Base-by-base conservation (phyloP, 2,329 filamentous ascomycete species). In the Phaeosphaeria sp. region DNA sequence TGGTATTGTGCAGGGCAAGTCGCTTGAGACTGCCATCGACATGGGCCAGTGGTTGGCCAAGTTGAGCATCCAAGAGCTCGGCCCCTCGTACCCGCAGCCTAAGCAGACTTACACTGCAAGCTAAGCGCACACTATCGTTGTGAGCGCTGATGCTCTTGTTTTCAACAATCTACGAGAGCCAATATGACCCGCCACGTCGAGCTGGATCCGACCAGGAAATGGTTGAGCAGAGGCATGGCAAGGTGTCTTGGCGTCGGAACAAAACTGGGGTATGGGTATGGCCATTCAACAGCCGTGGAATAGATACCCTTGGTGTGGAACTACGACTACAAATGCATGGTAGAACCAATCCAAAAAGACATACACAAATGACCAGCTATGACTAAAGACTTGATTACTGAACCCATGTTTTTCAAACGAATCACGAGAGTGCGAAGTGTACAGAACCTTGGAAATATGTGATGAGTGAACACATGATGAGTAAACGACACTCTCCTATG, bases 21-120 rank as follows among this genome's bases (percentile, higher is more conserved):
- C 87, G 54, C 84, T 99, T 50, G 89, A 90, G 71, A 87, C 89
- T 66, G 86, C 86, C 73, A 85, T 99, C 69, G 91, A 97, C 78
- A 91, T 95, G 86, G 95, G 95, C 65, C 93, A 97, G 81, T 99
- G 95, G 95, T 87, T 99, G 66, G 95, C 95, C 50, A 90, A 90
- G 74, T 84, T 97, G 73, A 95, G 93, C 84, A 94, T 99, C 78
- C 89, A 94, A 83, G 93, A 98, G 82, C 84, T 97, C 71, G 95
- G 95, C 72, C 93, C 94, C 81, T 95, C 93, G 90, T 98, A 72
- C 66, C 77, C 77, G 18, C 69, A 64, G 58, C 77, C 77, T 30
- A 78, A 76, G 67, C 77, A 79, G 68, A 76, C 74, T 41, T 79
- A 79, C 69, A 65, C 71, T 53, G 62, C 64, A 33, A 73, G 69